phyloP scores from a whole-genome alignment of 768 basidiomycete genomes.

The Paxillus involutus region DNA sequence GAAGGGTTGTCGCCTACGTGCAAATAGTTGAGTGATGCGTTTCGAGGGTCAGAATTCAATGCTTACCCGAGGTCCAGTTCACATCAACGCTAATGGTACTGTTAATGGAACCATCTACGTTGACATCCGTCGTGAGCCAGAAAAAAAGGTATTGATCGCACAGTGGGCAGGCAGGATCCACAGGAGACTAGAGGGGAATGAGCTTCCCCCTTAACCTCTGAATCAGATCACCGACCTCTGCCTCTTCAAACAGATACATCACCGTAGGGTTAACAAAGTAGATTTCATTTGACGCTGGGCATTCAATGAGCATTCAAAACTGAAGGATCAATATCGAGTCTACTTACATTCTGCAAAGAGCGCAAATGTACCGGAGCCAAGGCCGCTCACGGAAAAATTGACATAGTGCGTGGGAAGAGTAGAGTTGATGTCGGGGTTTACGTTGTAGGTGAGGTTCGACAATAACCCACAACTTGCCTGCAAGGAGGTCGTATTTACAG shows the following conservation, averaged over 20 bases:
- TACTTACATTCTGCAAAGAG: neutral
- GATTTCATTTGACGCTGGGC: no score
- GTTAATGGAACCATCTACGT: constrained; percentile 2
- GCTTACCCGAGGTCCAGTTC: neutral
- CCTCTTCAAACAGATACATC: no score
- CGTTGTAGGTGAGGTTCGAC: no score
- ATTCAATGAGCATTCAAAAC: no score
- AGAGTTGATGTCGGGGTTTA: no score
- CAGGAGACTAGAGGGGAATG: neutral
- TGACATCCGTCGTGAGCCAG: constrained; percentile 6
- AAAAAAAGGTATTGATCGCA: constrained; percentile 4
- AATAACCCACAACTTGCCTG: no score
- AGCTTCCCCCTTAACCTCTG: neutral
- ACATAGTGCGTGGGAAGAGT: no score
- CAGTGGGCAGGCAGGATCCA: neutral
- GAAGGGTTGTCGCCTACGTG: neutral
- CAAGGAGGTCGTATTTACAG: constrained; percentile 15
- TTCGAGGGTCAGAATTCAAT: no score
- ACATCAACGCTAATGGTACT: no score
- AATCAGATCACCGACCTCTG: no score
- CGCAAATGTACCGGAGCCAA: neutral
- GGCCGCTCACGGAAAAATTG: neutral
- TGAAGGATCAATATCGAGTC: no score
- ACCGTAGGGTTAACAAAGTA: no score
- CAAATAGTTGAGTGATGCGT: neutral